Evolutionary conservation across 768 basidiomycete species (phyloP).

Genomic region (Punctularia strigosozonata): DNA sequence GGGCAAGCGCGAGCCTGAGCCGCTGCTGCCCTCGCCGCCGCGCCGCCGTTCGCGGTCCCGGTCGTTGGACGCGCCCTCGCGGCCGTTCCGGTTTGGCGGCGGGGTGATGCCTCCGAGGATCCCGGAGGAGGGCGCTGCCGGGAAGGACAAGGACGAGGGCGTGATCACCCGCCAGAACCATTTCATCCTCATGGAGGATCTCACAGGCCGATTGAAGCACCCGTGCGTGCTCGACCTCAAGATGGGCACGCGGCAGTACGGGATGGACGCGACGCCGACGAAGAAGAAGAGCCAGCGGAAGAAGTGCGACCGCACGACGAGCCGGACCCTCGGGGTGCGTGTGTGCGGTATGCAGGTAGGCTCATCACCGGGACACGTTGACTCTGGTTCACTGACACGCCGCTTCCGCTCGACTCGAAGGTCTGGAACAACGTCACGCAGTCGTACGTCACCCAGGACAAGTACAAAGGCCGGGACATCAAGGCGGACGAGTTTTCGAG

Average conservation of each 20-base stretch:
- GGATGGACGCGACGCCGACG: slow-evolving; percentile 79
- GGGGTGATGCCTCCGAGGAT: slow-evolving; percentile 16
- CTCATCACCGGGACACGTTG: slow-evolving; percentile 2
- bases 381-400: slow-evolving; percentile 4
- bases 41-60: slow-evolving; percentile 31
- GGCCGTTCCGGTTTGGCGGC: slow-evolving; percentile 11
- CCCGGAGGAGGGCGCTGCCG: slow-evolving; percentile 17
- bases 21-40: slow-evolving; percentile 1
- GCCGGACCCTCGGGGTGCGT: slow-evolving; percentile 78
- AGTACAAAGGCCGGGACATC: slow-evolving; percentile 90
- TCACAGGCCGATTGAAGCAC: slow-evolving; percentile 82
- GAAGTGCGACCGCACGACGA: slow-evolving; percentile 96
- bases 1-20: not conserved
- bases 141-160: slow-evolving; percentile 28
- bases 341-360: slow-evolving; percentile 99
- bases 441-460: slow-evolving; percentile 87
- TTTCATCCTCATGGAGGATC: slow-evolving; percentile 98
- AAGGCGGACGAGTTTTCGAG: slow-evolving; percentile 75
- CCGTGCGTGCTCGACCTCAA: slow-evolving; percentile 97
- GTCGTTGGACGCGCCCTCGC: slow-evolving; percentile 22
- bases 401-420: slow-evolving; percentile 27
- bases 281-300: slow-evolving; percentile 99
- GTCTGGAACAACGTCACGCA: slow-evolving; percentile 86
- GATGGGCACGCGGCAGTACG: slow-evolving; percentile 99
- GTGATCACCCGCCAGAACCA: slow-evolving; percentile 81